Evolutionary conservation across 306 rosid species (phyloP).

Genomic region (Astragalus glycyphyllos): DNA sequence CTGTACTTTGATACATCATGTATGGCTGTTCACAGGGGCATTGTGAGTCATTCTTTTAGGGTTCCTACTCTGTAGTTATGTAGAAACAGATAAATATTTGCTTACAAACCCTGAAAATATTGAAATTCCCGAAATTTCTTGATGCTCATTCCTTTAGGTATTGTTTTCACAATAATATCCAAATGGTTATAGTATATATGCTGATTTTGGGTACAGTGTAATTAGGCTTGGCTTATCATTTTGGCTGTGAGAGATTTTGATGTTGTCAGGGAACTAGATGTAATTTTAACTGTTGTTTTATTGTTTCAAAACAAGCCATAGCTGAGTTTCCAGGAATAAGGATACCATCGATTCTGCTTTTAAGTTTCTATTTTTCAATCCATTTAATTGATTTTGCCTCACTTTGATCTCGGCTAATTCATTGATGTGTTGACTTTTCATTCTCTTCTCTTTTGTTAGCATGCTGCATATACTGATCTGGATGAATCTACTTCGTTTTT

Average conservation of each 20-base stretch:
- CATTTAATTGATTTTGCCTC: constrained; percentile 33
- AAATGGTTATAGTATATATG: constrained; percentile 1
- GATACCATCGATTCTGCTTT: neutral
- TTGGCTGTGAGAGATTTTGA: constrained; percentile 10
- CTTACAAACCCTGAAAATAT: constrained; percentile 21
- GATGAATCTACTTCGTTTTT: constrained; percentile 89
- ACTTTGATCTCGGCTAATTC: constrained; percentile 9
- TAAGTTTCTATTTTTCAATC: constrained; percentile 5
- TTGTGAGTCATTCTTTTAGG: constrained; percentile 17
- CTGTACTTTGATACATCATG: constrained; percentile 21
- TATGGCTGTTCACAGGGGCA: neutral
- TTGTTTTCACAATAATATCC: constrained; percentile 26
- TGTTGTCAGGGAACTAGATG: constrained; percentile 30
- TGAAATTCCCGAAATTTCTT: neutral
- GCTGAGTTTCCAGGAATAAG: constrained; percentile 29
- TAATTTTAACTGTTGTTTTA: constrained; percentile 7
- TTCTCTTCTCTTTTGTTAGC: constrained; percentile 59
- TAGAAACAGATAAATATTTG: constrained; percentile 10
- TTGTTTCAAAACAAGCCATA: constrained; percentile 26
- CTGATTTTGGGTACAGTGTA: constrained; percentile 3
- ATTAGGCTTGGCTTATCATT: constrained; percentile 7
- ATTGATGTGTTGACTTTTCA: constrained; percentile 31
- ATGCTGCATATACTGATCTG: constrained; percentile 92
- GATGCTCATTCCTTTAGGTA: neutral
- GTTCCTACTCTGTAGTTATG: neutral